phyloP scores from a whole-genome alignment of 1,284 basidiomycete genomes.

The Ustilago trichophora region DNA sequence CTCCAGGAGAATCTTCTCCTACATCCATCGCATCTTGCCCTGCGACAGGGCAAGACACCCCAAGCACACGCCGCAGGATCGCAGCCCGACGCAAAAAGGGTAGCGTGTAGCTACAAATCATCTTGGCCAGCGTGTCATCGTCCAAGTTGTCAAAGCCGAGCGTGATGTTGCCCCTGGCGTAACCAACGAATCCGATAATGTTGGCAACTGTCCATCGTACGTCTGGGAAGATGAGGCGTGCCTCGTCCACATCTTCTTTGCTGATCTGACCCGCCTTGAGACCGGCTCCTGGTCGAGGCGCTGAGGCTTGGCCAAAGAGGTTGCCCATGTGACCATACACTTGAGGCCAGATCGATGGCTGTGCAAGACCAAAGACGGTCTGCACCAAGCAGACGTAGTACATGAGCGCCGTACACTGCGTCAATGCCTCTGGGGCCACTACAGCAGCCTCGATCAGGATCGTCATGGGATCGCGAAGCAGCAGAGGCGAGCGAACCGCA shows the following conservation, averaged over 20 bases:
- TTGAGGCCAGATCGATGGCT: constrained; percentile 62
- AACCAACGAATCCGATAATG: constrained; percentile 63
- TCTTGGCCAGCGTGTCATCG: constrained; percentile 74
- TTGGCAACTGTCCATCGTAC: constrained; percentile 64
- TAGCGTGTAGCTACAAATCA: constrained; percentile 87
- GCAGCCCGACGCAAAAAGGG: constrained; percentile 92
- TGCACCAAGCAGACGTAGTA: constrained; percentile 64
- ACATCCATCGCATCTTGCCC: constrained; percentile 11
- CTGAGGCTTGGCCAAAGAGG: constrained; percentile 20
- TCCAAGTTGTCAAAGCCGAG: constrained; percentile 64
- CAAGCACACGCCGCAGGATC: constrained; percentile 81
- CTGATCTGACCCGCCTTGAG: constrained; percentile 30
- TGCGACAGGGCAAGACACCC: background rate
- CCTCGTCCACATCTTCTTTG: constrained; percentile 45
- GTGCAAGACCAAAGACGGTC: constrained; percentile 64
- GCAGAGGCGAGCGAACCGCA: constrained; percentile 58
- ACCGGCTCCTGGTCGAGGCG: constrained; percentile 34
- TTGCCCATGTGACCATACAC: constrained; percentile 39
- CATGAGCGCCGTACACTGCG: constrained; percentile 63
- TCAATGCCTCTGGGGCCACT: constrained; percentile 53
- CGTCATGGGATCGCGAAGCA: constrained; percentile 62
- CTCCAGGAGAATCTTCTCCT: constrained; percentile 30
- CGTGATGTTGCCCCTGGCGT: constrained; percentile 64
- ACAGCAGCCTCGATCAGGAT: constrained; percentile 63
- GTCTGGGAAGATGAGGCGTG: constrained; percentile 58